phyloP scores from a whole-genome alignment of 2,329 filamentous ascomycete genomes.

The Fusarium xyrophilum region DNA sequence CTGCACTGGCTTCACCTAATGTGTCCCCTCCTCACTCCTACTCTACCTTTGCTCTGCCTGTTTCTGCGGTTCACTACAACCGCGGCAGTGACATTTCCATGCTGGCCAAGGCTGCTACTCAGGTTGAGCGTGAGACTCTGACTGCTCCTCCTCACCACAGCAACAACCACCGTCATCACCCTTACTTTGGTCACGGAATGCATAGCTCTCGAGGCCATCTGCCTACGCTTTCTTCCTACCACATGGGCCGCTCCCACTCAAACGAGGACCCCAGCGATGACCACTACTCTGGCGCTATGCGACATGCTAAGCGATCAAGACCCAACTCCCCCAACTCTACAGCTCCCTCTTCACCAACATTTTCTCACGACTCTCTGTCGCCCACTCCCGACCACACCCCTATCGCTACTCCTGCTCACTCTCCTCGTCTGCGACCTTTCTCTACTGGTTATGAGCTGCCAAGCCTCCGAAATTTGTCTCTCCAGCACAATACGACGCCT shows the following conservation, averaged over 20 bases:
- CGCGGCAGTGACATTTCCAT: constrained; percentile 64
- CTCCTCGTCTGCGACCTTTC: constrained; percentile 84
- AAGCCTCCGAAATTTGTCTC: constrained; percentile 73
- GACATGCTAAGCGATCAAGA: constrained; percentile 84
- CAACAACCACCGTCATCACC: constrained; percentile 58
- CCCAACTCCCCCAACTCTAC: constrained; percentile 96
- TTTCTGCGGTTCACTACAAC: constrained; percentile 58
- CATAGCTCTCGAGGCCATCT: constrained; percentile 66
- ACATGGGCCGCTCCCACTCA: constrained; percentile 90
- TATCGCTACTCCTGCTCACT: constrained; percentile 94
- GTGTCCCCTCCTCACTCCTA: constrained; percentile 94
- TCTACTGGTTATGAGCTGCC: constrained; percentile 81
- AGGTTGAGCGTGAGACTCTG: constrained; percentile 66
- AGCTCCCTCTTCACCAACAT: constrained; percentile 92
- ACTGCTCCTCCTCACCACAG: constrained; percentile 52
- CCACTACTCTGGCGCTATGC: constrained; percentile 71
- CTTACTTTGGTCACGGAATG: constrained; percentile 59
- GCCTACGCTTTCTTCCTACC: constrained; percentile 83
- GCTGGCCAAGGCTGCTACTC: constrained; percentile 66
- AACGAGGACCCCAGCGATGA: constrained; percentile 80
- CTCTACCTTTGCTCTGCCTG: constrained; percentile 68
- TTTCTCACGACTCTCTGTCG: constrained; percentile 93
- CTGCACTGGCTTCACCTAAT: constrained; percentile 89
- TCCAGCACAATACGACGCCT: constrained; percentile 61
- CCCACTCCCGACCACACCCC: constrained; percentile 98